A percentile compares a stretch with the other conserved stretches of the same genome.
These are phyloP conservation scores for Euryodendron excelsum DNA, from an alignment of 148 eudicot species.

Conservation along the genomic window DNA sequence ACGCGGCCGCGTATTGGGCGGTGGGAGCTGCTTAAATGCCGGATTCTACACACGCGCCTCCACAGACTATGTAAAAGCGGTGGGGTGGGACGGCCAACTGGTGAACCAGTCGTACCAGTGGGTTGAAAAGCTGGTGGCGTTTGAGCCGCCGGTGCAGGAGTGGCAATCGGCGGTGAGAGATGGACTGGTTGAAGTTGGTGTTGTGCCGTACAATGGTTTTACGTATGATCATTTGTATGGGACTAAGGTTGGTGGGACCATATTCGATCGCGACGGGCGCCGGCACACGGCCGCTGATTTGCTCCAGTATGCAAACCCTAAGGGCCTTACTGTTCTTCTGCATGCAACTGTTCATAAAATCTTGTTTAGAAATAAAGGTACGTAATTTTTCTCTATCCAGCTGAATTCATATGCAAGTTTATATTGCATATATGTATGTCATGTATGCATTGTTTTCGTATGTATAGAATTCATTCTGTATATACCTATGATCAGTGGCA, in stretches of 20 bases:
- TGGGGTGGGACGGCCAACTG: constrained; percentile 55
- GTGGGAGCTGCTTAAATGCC: constrained; percentile 80
- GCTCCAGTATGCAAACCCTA: constrained; percentile 53
- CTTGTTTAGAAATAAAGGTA: constrained; percentile 59
- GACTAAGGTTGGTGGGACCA: constrained; percentile 80
- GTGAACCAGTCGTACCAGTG: constrained; percentile 72
- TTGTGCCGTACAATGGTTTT: constrained; percentile 66
- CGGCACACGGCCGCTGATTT: constrained; percentile 86
- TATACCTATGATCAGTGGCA: too few relatives aligned
- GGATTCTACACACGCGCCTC: constrained; percentile 87
- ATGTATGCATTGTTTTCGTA: too few relatives aligned
- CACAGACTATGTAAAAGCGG: constrained; percentile 26
- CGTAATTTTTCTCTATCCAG: too few relatives aligned
- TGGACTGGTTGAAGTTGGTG: constrained; percentile 65
- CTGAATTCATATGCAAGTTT: too few relatives aligned
- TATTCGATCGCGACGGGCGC: constrained; percentile 54
- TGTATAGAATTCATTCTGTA: too few relatives aligned
- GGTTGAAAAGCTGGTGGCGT: constrained; percentile 76
- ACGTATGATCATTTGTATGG: constrained; percentile 74
- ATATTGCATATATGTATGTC: too few relatives aligned
- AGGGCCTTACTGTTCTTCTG: constrained; percentile 48
- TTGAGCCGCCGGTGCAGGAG: constrained; percentile 56
- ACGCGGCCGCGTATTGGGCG: constrained; percentile 78
- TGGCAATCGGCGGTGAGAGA: constrained; percentile 83
- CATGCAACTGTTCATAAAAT: constrained; percentile 70